Conservation (phyloP, 345 rosid species). For the Citrus unshiu region DNA sequence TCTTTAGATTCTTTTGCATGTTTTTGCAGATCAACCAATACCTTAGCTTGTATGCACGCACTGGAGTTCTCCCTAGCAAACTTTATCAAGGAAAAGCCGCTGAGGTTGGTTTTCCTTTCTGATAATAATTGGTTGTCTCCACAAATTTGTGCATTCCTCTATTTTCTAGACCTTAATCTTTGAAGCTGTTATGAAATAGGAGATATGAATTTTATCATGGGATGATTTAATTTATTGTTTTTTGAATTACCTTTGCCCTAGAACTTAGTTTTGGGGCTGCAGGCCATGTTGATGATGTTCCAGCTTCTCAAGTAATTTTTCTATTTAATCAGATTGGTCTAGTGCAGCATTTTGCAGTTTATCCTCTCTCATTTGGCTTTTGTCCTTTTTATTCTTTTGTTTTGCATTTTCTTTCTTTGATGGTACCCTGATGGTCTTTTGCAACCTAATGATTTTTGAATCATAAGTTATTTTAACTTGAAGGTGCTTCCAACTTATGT, state of each 20-base stretch:
- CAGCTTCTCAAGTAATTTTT: not conserved
- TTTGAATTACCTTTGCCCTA: not conserved
- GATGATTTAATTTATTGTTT: not conserved
- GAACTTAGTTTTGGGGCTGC: not conserved
- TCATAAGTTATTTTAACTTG: constrained; percentile 4
- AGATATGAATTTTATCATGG: not conserved
- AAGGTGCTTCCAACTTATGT: not conserved
- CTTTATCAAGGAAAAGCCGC: constrained; percentile 59
- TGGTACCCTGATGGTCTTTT: not conserved
- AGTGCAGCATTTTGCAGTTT: not conserved
- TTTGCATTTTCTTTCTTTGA: not conserved
- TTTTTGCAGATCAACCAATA: constrained; percentile 70
- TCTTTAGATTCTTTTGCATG: constrained; percentile 15
- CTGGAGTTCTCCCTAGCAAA: constrained; percentile 72
- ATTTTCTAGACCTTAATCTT: not conserved
- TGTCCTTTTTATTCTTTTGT: not conserved
- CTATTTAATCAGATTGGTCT: not conserved
- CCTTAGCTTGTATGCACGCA: constrained; percentile 58
- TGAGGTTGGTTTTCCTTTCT: constrained; percentile 54
- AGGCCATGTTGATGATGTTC: not conserved
- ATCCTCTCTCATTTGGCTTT: not conserved
- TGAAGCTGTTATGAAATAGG: not conserved
- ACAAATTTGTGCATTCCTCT: not conserved
- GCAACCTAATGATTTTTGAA: not conserved
- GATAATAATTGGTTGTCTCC: not conserved